These are phyloP conservation scores for Strobilomyces echinocephalus DNA, from an alignment of 768 basidiomycete species.

Conservation along the genomic window DNA sequence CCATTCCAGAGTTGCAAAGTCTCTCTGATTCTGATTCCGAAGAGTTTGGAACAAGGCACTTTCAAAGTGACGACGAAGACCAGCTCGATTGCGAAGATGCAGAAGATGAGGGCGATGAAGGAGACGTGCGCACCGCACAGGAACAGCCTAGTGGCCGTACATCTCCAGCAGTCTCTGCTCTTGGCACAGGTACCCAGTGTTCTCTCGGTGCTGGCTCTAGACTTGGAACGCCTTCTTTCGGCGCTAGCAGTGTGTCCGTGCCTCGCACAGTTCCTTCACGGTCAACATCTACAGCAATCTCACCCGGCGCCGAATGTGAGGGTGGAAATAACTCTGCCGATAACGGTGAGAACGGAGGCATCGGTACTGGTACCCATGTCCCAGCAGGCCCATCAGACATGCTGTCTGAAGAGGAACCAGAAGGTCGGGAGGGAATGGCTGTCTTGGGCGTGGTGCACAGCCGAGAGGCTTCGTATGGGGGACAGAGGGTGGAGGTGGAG, in stretches of 20 bases:
- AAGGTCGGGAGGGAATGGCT: slow-evolving; percentile 9
- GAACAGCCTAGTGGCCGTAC: slow-evolving; percentile 23
- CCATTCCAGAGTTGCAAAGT: slow-evolving; percentile 24
- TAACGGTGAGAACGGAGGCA: slow-evolving; percentile 2
- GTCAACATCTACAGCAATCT: slow-evolving; percentile 9
- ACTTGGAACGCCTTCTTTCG: slow-evolving; percentile 3
- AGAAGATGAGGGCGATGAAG: slow-evolving; percentile 28
- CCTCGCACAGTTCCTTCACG: slow-evolving; percentile 2
- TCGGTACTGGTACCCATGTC: background rate
- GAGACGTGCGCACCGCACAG: slow-evolving; percentile 20
- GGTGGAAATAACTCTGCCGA: background rate
- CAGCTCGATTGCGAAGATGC: slow-evolving; percentile 27
- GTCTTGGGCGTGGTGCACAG: slow-evolving; percentile 19
- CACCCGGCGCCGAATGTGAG: background rate
- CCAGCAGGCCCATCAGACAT: slow-evolving; percentile 1
- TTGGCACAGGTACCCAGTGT: slow-evolving; percentile 12
- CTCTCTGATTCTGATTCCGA: slow-evolving; percentile 28
- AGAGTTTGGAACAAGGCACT: slow-evolving; percentile 11
- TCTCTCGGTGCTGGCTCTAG: slow-evolving; percentile 6
- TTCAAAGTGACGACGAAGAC: slow-evolving; percentile 21
- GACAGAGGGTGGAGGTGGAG: slow-evolving; percentile 18
- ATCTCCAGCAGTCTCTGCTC: slow-evolving; percentile 24
- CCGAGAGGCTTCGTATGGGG: slow-evolving; percentile 14
- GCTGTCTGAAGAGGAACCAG: slow-evolving; percentile 1
- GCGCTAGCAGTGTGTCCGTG: background rate